Conservation (phyloP, 257 asterid species). For the Solanum pimpinellifolium region DNA sequence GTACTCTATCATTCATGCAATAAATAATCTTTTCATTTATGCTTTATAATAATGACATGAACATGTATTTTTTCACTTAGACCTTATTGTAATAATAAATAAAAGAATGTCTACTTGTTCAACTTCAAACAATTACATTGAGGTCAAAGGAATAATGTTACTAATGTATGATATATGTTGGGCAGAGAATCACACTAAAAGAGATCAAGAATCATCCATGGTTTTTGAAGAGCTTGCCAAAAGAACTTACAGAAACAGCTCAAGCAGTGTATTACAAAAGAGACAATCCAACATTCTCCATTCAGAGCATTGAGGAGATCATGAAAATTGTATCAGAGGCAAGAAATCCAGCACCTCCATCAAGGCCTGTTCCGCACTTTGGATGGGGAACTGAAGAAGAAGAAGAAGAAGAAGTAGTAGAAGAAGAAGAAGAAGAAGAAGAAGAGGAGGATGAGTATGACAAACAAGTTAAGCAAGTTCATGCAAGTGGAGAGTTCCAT, state of each 20-base stretch:
- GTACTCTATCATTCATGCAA: constrained; percentile 6
- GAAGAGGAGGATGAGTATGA: constrained; percentile 59
- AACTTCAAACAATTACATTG: too few relatives aligned
- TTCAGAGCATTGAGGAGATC: constrained; percentile 53
- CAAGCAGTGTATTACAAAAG: constrained; percentile 46
- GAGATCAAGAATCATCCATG: constrained; percentile 52
- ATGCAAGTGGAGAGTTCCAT: constrained; percentile 65
- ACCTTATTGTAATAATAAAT: too few relatives aligned
- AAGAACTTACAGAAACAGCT: constrained; percentile 40
- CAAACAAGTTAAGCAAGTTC: constrained; percentile 52
- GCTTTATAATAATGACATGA: too few relatives aligned
- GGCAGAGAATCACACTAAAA: constrained; percentile 46
- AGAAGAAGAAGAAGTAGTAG: constrained; percentile 14
- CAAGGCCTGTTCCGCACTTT: constrained; percentile 25
- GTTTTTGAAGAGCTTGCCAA: constrained; percentile 64
- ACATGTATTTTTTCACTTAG: too few relatives aligned
- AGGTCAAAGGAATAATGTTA: background rate
- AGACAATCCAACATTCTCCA: constrained; percentile 46
- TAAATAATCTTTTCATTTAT: background rate
- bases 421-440: background rate
- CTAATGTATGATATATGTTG: background rate
- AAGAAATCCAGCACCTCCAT: constrained; percentile 28
- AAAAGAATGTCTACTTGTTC: background rate
- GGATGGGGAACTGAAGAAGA: constrained; percentile 49
- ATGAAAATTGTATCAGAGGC: constrained; percentile 70